phyloP scores from a whole-genome alignment of 2,329 filamentous ascomycete species.

The Meredithiella fracta region DNA sequence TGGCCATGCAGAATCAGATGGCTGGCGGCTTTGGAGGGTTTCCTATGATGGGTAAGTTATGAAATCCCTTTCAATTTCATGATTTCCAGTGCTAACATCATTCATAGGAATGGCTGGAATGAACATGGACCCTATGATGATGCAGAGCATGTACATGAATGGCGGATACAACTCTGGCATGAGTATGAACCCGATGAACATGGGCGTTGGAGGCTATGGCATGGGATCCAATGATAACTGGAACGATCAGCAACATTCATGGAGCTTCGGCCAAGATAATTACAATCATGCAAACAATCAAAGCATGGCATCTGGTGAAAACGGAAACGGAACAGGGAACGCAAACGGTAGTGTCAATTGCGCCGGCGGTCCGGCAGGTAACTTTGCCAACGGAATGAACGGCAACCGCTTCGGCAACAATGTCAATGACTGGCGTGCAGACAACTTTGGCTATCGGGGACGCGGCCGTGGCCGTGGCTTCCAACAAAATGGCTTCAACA shows the following conservation, averaged over 20 bases:
- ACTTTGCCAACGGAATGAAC: slow-evolving; percentile 2
- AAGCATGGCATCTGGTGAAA: slow-evolving; percentile 67
- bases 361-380: background rate
- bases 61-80: too few species aligned
- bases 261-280: slow-evolving; percentile 78
- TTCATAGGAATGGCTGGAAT: slow-evolving; percentile 57
- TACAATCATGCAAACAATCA: slow-evolving; percentile 72
- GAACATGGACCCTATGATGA: slow-evolving; percentile 67
- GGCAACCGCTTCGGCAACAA: slow-evolving; percentile 10
- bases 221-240: slow-evolving; percentile 61
- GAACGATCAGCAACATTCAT: slow-evolving; percentile 59
- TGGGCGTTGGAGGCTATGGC: slow-evolving; percentile 55
- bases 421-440: slow-evolving; percentile 12
- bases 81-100: background rate
- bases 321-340: slow-evolving; percentile 37
- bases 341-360: slow-evolving; percentile 27
- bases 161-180: slow-evolving; percentile 50
- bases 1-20: slow-evolving; percentile 58
- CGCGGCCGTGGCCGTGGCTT: slow-evolving; percentile 13
- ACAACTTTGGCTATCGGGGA: slow-evolving; percentile 10
- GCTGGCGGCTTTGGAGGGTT: slow-evolving; percentile 40
- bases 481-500: slow-evolving; percentile 11
- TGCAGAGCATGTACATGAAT: slow-evolving; percentile 67
- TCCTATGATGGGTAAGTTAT: slow-evolving; percentile 69
- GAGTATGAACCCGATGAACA: slow-evolving; percentile 41